Evolutionary conservation across 164 flowering plant genomes (phyloP).

Genomic region (Taxillus chinensis): DNA sequence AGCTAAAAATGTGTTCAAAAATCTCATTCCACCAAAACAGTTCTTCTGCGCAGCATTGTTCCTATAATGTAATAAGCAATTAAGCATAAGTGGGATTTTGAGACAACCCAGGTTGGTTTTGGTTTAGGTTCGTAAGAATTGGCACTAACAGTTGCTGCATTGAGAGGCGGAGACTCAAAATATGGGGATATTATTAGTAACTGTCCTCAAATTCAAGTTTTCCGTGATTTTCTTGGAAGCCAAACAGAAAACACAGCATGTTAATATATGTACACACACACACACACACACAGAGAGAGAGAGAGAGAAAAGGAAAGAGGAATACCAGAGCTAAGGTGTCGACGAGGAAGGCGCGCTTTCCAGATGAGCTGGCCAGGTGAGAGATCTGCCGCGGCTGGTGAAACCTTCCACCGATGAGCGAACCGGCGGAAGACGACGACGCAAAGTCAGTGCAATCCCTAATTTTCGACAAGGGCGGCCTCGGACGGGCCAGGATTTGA

Average conservation of each 20-base stretch:
- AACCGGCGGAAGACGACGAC: constrained; percentile 8
- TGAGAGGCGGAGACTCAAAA: too few species aligned
- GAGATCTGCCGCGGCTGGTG: constrained; percentile 27
- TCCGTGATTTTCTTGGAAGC: not conserved
- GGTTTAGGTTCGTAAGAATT: too few species aligned
- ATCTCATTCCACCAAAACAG: not conserved
- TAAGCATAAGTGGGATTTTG: too few species aligned
- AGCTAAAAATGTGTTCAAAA: too few species aligned
- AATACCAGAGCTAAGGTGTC: constrained; percentile 67
- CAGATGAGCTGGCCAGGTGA: constrained; percentile 34
- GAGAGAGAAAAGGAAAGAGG: not conserved
- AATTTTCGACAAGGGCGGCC: constrained; percentile 11
- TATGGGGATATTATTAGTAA: too few species aligned
- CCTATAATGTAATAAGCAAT: too few species aligned
- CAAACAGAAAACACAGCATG: not conserved
- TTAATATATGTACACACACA: too few species aligned
- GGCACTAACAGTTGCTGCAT: too few species aligned
- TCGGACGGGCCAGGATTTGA: constrained; percentile 19
- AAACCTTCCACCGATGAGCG: constrained; percentile 1
- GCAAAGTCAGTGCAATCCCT: constrained; percentile 10
- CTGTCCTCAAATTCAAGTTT: not conserved
- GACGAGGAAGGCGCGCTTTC: constrained; percentile 64
- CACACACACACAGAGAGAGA: not conserved
- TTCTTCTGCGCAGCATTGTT: not conserved
- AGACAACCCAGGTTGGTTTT: too few species aligned